Percentiles rank a stretch among this genome's conserved stretches.
Evolutionary conservation across 768 basidiomycete genomes (phyloP).

Genomic region (Leucosporidium yakuticum): DNA sequence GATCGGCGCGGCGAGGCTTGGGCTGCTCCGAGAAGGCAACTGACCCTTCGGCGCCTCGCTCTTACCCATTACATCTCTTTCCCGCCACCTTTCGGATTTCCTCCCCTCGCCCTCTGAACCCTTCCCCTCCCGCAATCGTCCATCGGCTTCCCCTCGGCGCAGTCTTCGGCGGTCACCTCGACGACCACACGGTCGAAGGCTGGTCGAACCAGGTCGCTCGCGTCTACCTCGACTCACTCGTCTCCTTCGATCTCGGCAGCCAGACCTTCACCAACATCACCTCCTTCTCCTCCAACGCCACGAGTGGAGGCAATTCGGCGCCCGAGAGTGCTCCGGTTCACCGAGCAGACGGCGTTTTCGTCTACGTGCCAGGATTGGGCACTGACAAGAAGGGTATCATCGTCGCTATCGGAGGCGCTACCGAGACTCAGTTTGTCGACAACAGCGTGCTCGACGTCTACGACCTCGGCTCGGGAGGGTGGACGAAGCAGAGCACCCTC

Average conservation of each 20-base stretch:
- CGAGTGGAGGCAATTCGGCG: conserved; percentile 20
- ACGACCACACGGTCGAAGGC: neutral
- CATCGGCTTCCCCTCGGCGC: no score
- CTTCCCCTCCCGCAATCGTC: no score
- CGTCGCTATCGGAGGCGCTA: conserved; percentile 28
- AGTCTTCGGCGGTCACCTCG: no score
- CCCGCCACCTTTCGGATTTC: no score
- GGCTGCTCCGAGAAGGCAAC: neutral
- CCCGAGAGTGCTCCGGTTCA: conserved; percentile 19
- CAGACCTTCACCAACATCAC: conserved; percentile 19
- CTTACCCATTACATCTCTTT: no score
- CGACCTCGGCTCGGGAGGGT: conserved; percentile 27
- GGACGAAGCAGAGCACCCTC: conserved; percentile 30
- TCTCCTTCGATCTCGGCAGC: conserved; percentile 23
- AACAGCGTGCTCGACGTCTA: conserved; percentile 31
- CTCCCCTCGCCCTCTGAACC: no score
- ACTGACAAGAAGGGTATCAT: conserved; percentile 23
- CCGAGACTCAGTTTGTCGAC: conserved; percentile 15
- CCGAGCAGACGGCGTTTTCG: conserved; percentile 23
- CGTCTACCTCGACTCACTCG: conserved; percentile 22
- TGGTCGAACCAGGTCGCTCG: conserved; percentile 27
- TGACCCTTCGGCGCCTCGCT: no score
- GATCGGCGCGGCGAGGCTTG: no score
- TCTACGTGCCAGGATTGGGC: conserved; percentile 24
- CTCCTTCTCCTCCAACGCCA: conserved; percentile 6